Evolutionary conservation across 2,329 filamentous ascomycete genomes (phyloP), one percentile per base, ranked within the genome.

Genomic region (Huntiella decipiens): DNA sequence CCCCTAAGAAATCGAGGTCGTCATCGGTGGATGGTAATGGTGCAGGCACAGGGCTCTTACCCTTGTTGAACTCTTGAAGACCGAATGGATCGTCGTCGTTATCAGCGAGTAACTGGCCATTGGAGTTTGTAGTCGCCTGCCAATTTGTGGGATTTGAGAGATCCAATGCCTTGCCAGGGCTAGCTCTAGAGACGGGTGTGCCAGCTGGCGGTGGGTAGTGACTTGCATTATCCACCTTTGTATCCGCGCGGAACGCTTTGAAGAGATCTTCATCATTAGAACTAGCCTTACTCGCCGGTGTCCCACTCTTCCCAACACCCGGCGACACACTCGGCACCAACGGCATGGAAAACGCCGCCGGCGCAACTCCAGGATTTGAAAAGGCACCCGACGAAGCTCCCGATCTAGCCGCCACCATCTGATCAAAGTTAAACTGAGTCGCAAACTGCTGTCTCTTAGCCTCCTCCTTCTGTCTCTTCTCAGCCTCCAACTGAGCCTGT

Each of bases 61-160:
- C 15, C 40, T 12, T 19, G 52, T 73, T 72, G 55, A 85, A 58
- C 52, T 79, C 66, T 49, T 69, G 78, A 33, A 95, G 64, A 1
- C 84, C 88, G 58, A 96, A 95, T 2, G 86, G 84, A 56, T 94
- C 85, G 56, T 93, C 85, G 54, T 94, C 83, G 48, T 88, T 79
- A 28, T 73, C 67, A 10, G 60, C 63, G 51, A 77, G 62, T 0
- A 54, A 58, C 8, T 55, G 57, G 38, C 55, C 54, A 45, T 57
- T 56, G 1, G 60, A 52, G 13, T 53, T 49, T 3, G 56, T 38
- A 19, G 63, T 57, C 45, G 62, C 54, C 17, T 56, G 61, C 74
- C 74, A 79, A 1, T 74, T 66, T 47, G 58, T 65, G 2, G 75
- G 69, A 46, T 66, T 64, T 46, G 63, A 66, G 40, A 79, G 60